Percentiles rank a stretch among this genome's conserved stretches.
These are phyloP conservation scores for Citrullus mucosospermus DNA, from an alignment of 306 rosid species.

Conservation along the genomic window DNA sequence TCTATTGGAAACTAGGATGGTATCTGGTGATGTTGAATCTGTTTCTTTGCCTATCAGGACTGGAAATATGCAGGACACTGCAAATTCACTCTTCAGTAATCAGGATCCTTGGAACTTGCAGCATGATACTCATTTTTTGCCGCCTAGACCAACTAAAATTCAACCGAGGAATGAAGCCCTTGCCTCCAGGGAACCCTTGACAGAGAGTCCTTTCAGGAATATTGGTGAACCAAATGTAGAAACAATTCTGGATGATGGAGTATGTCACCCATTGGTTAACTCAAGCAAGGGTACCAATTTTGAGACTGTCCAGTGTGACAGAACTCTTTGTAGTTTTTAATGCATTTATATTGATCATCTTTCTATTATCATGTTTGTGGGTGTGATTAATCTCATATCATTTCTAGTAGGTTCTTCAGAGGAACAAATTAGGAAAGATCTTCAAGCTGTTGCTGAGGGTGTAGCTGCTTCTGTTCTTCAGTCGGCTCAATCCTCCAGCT, in stretches of 20 bases:
- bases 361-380: background rate
- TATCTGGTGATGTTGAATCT: conserved; percentile 15
- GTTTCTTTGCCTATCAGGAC: conserved; percentile 23
- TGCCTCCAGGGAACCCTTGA: conserved; percentile 28
- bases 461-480: conserved; percentile 83
- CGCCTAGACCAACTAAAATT: conserved; percentile 34
- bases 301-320: conserved; percentile 30
- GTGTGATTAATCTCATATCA: background rate
- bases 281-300: conserved; percentile 33
- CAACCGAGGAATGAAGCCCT: conserved; percentile 28
- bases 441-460: conserved; percentile 88
- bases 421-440: conserved; percentile 67
- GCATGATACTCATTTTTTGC: conserved; percentile 48
- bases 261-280: conserved; percentile 21
- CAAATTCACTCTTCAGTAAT: conserved; percentile 70
- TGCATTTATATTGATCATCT: conserved; percentile 8
- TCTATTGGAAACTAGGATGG: conserved; percentile 12
- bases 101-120: conserved; percentile 75
- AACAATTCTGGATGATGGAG: conserved; percentile 30
- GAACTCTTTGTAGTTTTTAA: conserved; percentile 28
- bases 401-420: conserved; percentile 36
- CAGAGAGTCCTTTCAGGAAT: conserved; percentile 28
- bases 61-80: conserved; percentile 42
- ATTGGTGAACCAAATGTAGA: conserved; percentile 24
- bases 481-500: conserved; percentile 29